Evolutionary conservation across 1,139 yeast species (phyloP), one percentile per base, ranked within the genome.

Genomic region (Candida gigantensis): DNA sequence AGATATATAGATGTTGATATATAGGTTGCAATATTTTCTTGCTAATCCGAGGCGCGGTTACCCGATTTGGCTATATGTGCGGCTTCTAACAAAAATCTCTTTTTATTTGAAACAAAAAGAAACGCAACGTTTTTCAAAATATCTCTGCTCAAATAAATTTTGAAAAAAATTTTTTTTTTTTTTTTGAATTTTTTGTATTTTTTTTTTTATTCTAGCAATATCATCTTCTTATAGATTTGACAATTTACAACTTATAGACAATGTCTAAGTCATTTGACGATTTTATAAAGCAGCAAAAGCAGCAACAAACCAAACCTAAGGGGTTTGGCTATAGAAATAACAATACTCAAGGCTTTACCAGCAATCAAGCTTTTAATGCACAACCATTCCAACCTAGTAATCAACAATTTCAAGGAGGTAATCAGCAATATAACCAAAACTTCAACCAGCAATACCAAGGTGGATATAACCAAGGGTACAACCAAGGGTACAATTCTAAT

Each of bases 241-340:
- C 19, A 18, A 18, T 18, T 18, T 7, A 5, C 19, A 18, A 2
- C 18, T 4, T 19, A 20, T 21, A 11, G 24, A 16, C 21, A 15
- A 53, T 56, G 60, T 56, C 60, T 26, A 45, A 54, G 45, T 55
- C 61, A 13, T 58, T 58, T 41, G 60, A 58, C 28, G 63, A 58
- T 36, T 58, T 58, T 36, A 35, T 58, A 30, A 58, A 54, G 45
- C 53, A 51, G 43, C 62, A 58, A 44, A 53, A 49, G 34, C 57
- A 45, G 33, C 43, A 52, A 16, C 59, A 51, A 34, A 50, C 40
- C 14, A 56, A 52, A 32, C 53, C 53, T 19, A 51, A 51, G 32
- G 57, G 60, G 8, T 56, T 41, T 34, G 62, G 59, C 10, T 55
- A 53, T 36, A 51, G 53, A 36, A 52, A 53, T 27, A 36, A 34